Base-by-base conservation (phyloP, 345 rosid species). In the Eucalyptus dawsonii region DNA sequence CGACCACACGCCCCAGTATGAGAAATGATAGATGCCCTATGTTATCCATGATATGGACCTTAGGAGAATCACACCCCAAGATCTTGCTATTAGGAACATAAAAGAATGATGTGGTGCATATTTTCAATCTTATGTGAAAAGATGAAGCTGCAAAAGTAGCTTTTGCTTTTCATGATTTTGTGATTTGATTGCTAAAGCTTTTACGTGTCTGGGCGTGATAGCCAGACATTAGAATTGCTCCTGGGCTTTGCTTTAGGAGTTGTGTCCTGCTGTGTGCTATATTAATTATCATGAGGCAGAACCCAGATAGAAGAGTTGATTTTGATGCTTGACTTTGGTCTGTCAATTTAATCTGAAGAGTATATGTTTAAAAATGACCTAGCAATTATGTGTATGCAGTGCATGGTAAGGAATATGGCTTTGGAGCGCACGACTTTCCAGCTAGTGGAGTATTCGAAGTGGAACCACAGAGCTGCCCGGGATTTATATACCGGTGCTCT, bases 391-490 rank as follows among this genome's bases (percentile, higher is more conserved):
- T n/a, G 11, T 50, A 25, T n/a, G 87, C 96, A 96, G 98, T 96
- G 87, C 98, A 95, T 44, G 96, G 97, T n/a, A 96, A 94, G 89
- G 98, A 96, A 91, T 96, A 95, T 53, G 95, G 96, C 37, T 96
- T 94, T 88, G 97, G 97, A 89, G 97, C 98, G 21, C 98, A 96
- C 14, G 96, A 96, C 76, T 96, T 93, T 92, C 95, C 97, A 13
- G 89, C 93, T 67, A 96, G 98, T 89, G 98, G 98, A 88, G 96
- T 96, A 91, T 96, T 94, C 87, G 98, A 96, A 91, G 98, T 95
- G 88, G 97, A 96, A 87, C 98, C 98, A 5, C 94, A 53, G 91
- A 93, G 89, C 88, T 96, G 98, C 90, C 98, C 96, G 1, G 98
- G 97, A 88, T 96, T 94, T 83, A 91, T 93, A 76, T 96, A 90